Percentiles rank a stretch among this genome's conserved stretches.
Evolutionary conservation across 1,284 basidiomycete species (phyloP).

Genomic region (Trichosporon inkin): DNA sequence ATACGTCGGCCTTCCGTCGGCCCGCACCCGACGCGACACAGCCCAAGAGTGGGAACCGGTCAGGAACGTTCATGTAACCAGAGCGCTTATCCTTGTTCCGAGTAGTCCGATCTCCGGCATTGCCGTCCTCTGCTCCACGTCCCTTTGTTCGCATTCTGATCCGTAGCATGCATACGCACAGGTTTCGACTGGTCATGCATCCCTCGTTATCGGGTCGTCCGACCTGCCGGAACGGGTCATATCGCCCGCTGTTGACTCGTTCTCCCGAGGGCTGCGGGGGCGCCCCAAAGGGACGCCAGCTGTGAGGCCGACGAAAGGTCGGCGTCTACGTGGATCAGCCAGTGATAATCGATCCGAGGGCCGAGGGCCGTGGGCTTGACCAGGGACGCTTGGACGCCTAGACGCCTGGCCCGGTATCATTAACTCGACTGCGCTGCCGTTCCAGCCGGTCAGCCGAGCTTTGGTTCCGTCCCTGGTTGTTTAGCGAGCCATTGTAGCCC

Average conservation of each 20-base stretch:
- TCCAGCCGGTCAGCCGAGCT: neutral
- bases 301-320: too few species aligned
- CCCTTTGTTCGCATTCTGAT: neutral
- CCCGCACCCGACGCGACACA: constrained; percentile 44
- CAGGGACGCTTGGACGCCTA: neutral
- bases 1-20: constrained; percentile 42
- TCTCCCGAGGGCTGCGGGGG: neutral
- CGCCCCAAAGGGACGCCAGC: too few species aligned
- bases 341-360: constrained; percentile 7
- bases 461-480: constrained; percentile 8
- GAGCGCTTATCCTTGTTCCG: neutral
- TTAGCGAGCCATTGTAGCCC: constrained; percentile 2
- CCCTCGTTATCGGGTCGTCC: too few species aligned
- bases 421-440: neutral
- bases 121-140: neutral
- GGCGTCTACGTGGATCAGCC: constrained; percentile 8
- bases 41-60: constrained; percentile 46
- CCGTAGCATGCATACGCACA: neutral
- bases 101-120: neutral
- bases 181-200: too few species aligned
- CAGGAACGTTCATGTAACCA: constrained; percentile 33
- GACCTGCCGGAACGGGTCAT: too few species aligned
- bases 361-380: neutral
- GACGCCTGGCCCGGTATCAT: neutral
- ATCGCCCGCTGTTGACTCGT: neutral